Conservation (phyloP, 164 flowering plant genomes). For the Platanus orientalis region DNA sequence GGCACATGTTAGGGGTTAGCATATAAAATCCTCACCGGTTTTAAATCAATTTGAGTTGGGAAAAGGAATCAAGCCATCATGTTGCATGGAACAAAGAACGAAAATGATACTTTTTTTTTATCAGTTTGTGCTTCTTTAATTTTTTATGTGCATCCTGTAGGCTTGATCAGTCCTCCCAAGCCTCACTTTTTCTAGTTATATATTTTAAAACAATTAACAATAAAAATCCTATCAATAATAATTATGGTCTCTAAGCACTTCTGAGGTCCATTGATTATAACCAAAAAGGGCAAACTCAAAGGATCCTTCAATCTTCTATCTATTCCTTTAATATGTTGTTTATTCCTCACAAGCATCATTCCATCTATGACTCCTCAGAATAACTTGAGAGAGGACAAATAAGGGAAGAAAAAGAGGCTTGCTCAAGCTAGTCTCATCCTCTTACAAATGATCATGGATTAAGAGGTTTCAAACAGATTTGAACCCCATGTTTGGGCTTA, state of each 20-base stretch:
- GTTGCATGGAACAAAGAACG: neutral
- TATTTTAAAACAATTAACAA: neutral
- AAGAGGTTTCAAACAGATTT: slow-evolving; percentile 56
- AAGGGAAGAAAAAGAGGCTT: neutral
- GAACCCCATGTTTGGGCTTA: slow-evolving; percentile 89
- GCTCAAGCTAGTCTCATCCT: too few species aligned
- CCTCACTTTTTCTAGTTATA: neutral
- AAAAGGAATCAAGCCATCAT: neutral
- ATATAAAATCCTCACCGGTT: too few species aligned
- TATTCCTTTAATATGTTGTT: neutral
- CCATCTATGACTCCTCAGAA: slow-evolving; percentile 3
- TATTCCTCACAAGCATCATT: slow-evolving; percentile 16
- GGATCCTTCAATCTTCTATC: too few species aligned
- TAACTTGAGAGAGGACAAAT: neutral
- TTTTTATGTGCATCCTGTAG: neutral
- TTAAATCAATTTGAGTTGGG: slow-evolving; percentile 2
- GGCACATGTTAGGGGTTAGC: too few species aligned
- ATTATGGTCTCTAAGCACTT: too few species aligned
- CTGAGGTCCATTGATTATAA: slow-evolving; percentile 3
- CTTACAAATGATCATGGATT: slow-evolving; percentile 11
- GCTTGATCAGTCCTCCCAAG: slow-evolving; percentile 12
- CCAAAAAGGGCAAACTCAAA: neutral
- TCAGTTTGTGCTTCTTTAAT: slow-evolving; percentile 2
- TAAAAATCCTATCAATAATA: neutral
- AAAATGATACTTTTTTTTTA: neutral